phyloP scores from a whole-genome alignment of 768 basidiomycete genomes.

The Pisolithus albus region DNA sequence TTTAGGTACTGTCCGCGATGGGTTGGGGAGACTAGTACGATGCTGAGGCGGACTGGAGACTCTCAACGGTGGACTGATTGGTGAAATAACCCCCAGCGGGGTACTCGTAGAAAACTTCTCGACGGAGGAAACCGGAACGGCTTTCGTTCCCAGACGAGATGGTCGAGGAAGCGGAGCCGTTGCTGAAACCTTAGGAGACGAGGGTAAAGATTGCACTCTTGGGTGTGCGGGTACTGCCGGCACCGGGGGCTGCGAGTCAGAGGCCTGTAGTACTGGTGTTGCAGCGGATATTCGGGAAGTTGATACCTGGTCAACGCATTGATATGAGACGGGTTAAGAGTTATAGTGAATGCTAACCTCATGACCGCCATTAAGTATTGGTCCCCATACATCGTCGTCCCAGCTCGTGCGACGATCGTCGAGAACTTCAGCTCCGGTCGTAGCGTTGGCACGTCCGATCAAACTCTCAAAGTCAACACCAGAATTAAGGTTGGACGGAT shows the following conservation, averaged over 20 bases:
- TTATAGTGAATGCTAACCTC: constrained; percentile 16
- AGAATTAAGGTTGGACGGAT: constrained; percentile 32
- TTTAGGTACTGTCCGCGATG: constrained; percentile 18
- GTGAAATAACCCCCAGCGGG: constrained; percentile 9
- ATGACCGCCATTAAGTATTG: constrained; percentile 48
- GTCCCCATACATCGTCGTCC: constrained; percentile 86
- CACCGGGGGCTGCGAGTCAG: constrained; percentile 9
- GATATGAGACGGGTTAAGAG: not conserved
- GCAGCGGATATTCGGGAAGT: constrained; percentile 9
- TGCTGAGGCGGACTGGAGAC: constrained; percentile 15
- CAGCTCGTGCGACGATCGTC: constrained; percentile 41
- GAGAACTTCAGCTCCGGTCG: constrained; percentile 39
- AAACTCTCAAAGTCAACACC: constrained; percentile 83
- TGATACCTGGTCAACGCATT: constrained; percentile 10
- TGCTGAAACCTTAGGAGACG: constrained; percentile 30
- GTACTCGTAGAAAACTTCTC: constrained; percentile 22
- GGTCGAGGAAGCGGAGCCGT: constrained; percentile 28
- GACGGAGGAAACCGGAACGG: constrained; percentile 31
- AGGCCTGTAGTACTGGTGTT: constrained; percentile 11
- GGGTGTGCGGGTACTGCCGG: constrained; percentile 8
- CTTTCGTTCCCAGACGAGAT: constrained; percentile 35
- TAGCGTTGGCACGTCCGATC: constrained; percentile 52
- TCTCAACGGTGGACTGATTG: constrained; percentile 9
- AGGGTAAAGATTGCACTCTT: constrained; percentile 33
- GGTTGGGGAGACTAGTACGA: constrained; percentile 7